Base-by-base conservation (phyloP, 371 early-diverging fungal genomes). In the Mortierella sp. region DNA sequence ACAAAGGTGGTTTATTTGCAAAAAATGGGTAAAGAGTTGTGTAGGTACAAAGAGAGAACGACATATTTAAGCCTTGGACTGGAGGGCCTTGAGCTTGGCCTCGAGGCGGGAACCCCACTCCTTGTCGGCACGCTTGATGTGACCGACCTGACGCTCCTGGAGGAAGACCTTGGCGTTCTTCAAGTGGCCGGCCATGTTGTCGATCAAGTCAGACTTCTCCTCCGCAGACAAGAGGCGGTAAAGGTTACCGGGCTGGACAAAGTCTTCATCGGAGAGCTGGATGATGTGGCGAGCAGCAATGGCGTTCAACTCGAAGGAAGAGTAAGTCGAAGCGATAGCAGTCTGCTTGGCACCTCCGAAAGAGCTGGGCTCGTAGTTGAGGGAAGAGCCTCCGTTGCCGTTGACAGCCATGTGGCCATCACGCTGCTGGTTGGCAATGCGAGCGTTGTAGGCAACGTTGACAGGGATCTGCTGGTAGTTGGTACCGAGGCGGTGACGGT, bases 381-480 rank as follows among this genome's bases (percentile, higher is more conserved):
- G 94, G 83, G 95, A 4, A 51, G 51, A 51, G 51, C 51, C 51
- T 3, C 95, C 81, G 70, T 83, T 84, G 54, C 88, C 58, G 55
- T 95, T 95, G 63, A 93, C 87, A 71, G 91, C 87, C 93, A 93
- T 93, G 84, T 77, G 76, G 63, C 96, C 96, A 84, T 95, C 96
- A 77, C 96, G 94, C 88, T 95, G 95, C 82, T 95, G 91, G 91
- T 93, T 92, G 88, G 79, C 80, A 78, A 91, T 89, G 78, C 90
- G 89, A 81, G 90, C 83, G 48, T 88, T 88, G 88, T 88, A 85
- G 41, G 96, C 93, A 71, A 89, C 89, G 88, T 96, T 96, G 89
- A 96, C 93, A 71, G 96, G 96, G 51, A 96, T 90, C 87, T 96
- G 95, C 72, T 83, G 88, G 89, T 92, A 96, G 91, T 96, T 96